Base-by-base conservation (phyloP, 495 filamentous ascomycete species). In the Penicillium manginii region DNA sequence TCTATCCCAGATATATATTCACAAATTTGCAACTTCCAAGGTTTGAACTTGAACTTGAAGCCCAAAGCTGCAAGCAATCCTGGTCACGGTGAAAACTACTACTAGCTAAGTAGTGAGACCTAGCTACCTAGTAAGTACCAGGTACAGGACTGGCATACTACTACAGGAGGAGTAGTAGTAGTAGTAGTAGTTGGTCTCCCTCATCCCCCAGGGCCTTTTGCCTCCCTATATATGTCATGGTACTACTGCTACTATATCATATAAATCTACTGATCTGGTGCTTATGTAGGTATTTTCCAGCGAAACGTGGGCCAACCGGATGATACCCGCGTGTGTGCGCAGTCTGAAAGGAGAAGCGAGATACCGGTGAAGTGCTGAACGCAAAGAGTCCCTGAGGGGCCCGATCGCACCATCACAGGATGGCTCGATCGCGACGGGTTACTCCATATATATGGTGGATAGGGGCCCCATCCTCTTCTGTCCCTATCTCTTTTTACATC, bases 221-320 rank as follows among this genome's bases (percentile, higher is more conserved):
- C 26, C 26, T 29, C 26, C 26, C 26, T 26, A 26, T 29, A 29
- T 29, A 29, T 29, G 26, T 29, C 35, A 14, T n/a, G 0, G 35
- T n/a, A 37, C 9, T 37, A n/a, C 12, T n/a, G 4, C 35, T 37
- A 37, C 35, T 37, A 37, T 14, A 37, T 0, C 14, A 10, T 37
- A 14, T n/a, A 37, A 37, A 37, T 37, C 3, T n/a, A 37, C 26
- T 8, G 26, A 8, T 29, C 26, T 29, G 26, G 26, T 29, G 26
- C 26, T 8, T 29, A 29, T 29, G 26, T 29, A 8, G 26, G 26
- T 8, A 29, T 29, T 29, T 29, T 8, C 15, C 45, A 26, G 21
- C 21, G 21, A 22, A 47, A 47, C 45, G 45, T 47, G 45, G 45
- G 21, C 45, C 45, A 47, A 47, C 45, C 45, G 45, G 45, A 47